Conservation (phyloP, 768 basidiomycete genomes). For the Calocybe cyanea region DNA sequence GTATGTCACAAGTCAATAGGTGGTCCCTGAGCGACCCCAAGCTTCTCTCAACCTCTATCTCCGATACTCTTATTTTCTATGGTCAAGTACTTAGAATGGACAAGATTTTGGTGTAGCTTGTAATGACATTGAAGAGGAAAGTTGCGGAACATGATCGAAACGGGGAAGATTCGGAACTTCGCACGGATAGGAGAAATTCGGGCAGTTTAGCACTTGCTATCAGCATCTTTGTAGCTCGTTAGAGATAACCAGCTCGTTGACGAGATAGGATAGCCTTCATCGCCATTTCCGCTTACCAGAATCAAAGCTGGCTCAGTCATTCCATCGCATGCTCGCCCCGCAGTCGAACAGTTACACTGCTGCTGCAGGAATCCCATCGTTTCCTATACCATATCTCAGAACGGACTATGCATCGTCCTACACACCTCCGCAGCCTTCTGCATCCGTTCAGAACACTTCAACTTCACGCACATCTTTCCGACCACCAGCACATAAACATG, state of each 20-base stretch:
- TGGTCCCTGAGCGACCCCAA: slow-evolving; percentile 4
- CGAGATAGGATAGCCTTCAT: slow-evolving; percentile 1
- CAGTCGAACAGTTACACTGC: slow-evolving; percentile 11
- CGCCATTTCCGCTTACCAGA: neutral
- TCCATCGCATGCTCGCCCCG: slow-evolving; percentile 15
- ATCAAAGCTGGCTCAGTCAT: slow-evolving; percentile 15
- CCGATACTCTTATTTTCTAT: neutral
- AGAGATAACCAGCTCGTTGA: neutral
- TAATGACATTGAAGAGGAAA: too few species aligned
- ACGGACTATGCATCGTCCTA: slow-evolving; percentile 6
- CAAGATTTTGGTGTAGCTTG: too few species aligned
- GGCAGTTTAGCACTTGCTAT: slow-evolving; percentile 14
- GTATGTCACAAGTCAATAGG: slow-evolving; percentile 3
- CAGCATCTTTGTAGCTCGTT: slow-evolving; percentile 7
- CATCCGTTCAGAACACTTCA: slow-evolving; percentile 12
- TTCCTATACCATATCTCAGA: slow-evolving; percentile 9
- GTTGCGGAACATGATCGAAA: slow-evolving; percentile 12
- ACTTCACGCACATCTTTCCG: slow-evolving; percentile 40
- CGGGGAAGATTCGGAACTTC: slow-evolving; percentile 21
- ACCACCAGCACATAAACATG: slow-evolving; percentile 82
- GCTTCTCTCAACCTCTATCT: neutral
- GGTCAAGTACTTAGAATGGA: too few species aligned
- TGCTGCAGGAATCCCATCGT: slow-evolving; percentile 12
- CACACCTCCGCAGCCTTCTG: slow-evolving; percentile 7
- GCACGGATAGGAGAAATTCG: slow-evolving; percentile 23